phyloP scores from a whole-genome alignment of 148 eudicot species.

The Polygonum aviculare region DNA sequence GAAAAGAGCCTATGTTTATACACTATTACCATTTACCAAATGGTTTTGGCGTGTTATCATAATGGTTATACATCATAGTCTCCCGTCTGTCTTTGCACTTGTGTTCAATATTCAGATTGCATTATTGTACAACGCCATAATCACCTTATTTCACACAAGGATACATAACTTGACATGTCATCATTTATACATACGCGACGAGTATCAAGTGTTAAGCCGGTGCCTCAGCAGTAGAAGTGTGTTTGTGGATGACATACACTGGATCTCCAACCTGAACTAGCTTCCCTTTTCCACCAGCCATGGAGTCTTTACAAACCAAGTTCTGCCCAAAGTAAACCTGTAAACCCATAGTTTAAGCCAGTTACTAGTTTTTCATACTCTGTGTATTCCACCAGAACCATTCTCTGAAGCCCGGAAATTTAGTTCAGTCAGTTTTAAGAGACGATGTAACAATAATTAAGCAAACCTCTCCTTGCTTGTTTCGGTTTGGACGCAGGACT shows the following conservation, averaged over 20 bases:
- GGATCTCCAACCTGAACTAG: conserved; percentile 65
- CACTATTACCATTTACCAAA: not conserved
- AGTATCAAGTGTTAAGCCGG: conserved; percentile 32
- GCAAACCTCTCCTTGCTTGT: conserved; percentile 60
- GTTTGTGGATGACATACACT: conserved; percentile 35
- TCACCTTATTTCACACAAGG: not conserved
- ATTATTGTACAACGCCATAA: not conserved
- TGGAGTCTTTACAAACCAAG: conserved; percentile 56
- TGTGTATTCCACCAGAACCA: not conserved
- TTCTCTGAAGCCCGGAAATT: not conserved
- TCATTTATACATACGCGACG: not conserved
- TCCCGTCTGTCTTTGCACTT: not conserved
- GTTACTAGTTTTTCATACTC: not conserved
- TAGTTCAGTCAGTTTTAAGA: not conserved
- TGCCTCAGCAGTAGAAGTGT: conserved; percentile 60
- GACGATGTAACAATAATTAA: not conserved
- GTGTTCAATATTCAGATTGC: not conserved
- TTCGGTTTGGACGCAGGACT: conserved; percentile 48
- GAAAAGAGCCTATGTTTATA: not conserved
- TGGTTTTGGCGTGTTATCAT: not conserved
- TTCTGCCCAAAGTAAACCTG: conserved; percentile 89
- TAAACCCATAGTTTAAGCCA: conserved; percentile 4
- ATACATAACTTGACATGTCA: not conserved
- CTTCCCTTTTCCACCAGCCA: conserved; percentile 34
- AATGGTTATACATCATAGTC: not conserved